These are phyloP conservation scores for Themeda triandra DNA, from an alignment of 176 grass and related monocot genomes.

Conservation along the genomic window DNA sequence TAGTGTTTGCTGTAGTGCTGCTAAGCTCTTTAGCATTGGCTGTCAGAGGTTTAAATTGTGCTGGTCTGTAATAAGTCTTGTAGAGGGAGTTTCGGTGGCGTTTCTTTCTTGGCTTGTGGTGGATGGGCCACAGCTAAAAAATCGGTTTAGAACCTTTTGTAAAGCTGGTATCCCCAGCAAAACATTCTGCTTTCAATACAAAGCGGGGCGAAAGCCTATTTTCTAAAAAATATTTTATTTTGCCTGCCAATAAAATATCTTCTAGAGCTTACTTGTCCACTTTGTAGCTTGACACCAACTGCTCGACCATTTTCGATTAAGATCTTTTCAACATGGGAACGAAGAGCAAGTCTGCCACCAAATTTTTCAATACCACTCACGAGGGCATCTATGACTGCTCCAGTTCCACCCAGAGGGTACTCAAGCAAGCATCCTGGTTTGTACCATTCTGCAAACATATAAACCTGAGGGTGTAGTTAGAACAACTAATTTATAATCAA, in stretches of 20 bases:
- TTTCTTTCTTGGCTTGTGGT: too few relatives aligned
- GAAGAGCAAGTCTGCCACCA: constrained; percentile 69
- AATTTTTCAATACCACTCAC: constrained; percentile 80
- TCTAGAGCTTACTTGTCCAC: constrained; percentile 57
- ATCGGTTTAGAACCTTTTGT: too few relatives aligned
- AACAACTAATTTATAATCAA: constrained; percentile 36
- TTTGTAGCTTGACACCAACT: constrained; percentile 77
- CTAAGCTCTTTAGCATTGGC: too few relatives aligned
- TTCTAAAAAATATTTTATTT: background rate
- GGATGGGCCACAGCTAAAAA: too few relatives aligned
- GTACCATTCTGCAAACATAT: constrained; percentile 99
- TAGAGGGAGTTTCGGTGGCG: too few relatives aligned
- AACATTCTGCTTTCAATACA: too few relatives aligned
- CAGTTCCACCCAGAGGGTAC: constrained; percentile 79
- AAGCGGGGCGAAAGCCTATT: too few relatives aligned
- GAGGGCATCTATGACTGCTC: constrained; percentile 80
- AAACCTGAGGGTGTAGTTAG: constrained; percentile 65
- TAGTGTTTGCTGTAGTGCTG: too few relatives aligned
- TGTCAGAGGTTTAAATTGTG: too few relatives aligned
- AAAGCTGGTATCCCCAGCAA: too few relatives aligned
- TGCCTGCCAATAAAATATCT: constrained; percentile 16
- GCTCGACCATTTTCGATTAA: constrained; percentile 82
- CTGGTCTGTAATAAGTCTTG: too few relatives aligned
- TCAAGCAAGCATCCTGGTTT: constrained; percentile 92
- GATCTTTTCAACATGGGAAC: constrained; percentile 78